Percentiles rank a stretch among this genome's conserved stretches.
phyloP scores from a whole-genome alignment of 2,329 filamentous ascomycete species.

The Amauroascus verrucosus region DNA sequence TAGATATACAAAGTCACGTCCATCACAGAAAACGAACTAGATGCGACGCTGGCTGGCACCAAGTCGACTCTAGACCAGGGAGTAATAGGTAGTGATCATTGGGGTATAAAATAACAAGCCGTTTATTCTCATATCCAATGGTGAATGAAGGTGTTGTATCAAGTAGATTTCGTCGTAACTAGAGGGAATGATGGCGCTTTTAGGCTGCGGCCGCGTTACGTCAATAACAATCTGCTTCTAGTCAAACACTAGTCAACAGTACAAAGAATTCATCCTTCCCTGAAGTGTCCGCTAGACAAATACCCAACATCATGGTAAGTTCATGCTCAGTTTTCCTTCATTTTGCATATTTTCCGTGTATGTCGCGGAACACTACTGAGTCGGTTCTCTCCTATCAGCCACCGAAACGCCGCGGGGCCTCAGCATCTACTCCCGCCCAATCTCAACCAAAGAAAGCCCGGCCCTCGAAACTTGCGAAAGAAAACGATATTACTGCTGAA shows the following conservation, averaged over 20 bases:
- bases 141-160: too few species aligned
- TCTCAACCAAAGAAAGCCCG: constrained; percentile 37
- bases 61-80: not conserved
- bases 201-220: not conserved
- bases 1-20: constrained; percentile 70
- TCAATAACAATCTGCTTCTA: too few species aligned
- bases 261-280: not conserved
- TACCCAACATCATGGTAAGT: constrained; percentile 4
- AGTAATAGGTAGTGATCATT: not conserved
- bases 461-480: constrained; percentile 81
- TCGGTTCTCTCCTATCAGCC: too few species aligned
- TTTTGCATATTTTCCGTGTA: too few species aligned
- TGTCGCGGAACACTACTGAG: too few species aligned
- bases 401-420: constrained; percentile 29
- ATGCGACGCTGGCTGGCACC: not conserved
- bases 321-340: not conserved
- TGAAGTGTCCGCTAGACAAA: not conserved
- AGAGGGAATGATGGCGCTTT: too few species aligned
- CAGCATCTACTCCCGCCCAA: constrained; percentile 24
- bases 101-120: too few species aligned
- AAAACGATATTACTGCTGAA: constrained; percentile 71
- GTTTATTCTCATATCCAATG: too few species aligned
- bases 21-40: constrained; percentile 40
- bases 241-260: too few species aligned
- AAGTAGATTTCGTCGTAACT: too few species aligned